Base-by-base conservation (phyloP, 2,329 filamentous ascomycete species). In the Fusarium burgessii region DNA sequence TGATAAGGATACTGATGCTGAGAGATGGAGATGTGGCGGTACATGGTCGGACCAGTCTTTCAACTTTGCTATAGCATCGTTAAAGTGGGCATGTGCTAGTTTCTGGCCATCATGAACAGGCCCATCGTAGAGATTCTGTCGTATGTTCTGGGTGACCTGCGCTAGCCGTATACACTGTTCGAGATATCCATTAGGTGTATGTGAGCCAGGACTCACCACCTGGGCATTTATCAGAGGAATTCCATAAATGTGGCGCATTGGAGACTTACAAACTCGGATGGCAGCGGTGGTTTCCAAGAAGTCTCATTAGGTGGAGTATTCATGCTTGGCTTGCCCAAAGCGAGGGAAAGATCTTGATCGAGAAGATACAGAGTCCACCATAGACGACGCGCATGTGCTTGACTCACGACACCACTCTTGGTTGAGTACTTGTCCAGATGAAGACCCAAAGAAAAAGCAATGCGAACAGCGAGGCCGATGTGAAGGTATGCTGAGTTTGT, bases 351-450 rank as follows among this genome's bases (percentile, higher is more conserved):
- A 12, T 54, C 51, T 7, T 54, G 51, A 6, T 54, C 51, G 6
- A 54, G 11, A 0, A 54, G 36, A 12, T 43, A 54, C 15, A 54
- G 0, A 0, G 51, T 54, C 51, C 51, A 54, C 51, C 51, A 54
- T 1, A 54, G 51, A 5, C 51, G 51, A 0, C 36, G 0, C 0
- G 51, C 51, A 9, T 54, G 51, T 0, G 51, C 51, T 9, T 54
- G 51, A 4, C 25, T 32, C 7, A 54, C 51, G 0, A 54, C 25
- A 0, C 51, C 36, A 0, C 51, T 32, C 7, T 43, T 43, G 0
- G 27, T 45, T 5, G 51, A 54, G 15, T 54, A 54, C 0, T 54
- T 54, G 2, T 45, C 51, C 0, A 54, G 27, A 9, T 54, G 51
- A 0, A 54, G 6, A 0, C 51, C 51, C 1, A 54, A 10, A 2